Conservation (phyloP, 1,139 yeast species). For the Scheffersomyces quercinus region DNA sequence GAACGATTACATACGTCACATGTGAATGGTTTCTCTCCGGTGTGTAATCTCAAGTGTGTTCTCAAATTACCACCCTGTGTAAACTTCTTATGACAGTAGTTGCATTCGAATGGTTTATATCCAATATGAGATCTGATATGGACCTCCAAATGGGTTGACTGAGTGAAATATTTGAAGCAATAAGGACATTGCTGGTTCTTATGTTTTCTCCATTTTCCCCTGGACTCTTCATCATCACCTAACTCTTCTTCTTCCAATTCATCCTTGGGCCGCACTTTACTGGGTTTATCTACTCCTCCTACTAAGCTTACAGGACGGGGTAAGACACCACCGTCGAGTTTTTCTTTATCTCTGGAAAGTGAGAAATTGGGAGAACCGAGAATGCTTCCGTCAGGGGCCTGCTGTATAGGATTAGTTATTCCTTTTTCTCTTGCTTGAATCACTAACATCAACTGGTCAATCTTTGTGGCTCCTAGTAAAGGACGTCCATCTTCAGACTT, state of each 20-base stretch:
- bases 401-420: constrained; percentile 58
- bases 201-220: constrained; percentile 33
- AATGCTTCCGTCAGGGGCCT: constrained; percentile 63
- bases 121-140: constrained; percentile 80
- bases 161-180: constrained; percentile 70
- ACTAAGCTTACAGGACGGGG: constrained; percentile 71
- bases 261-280: constrained; percentile 24
- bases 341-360: constrained; percentile 16
- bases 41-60: constrained; percentile 84
- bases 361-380: constrained; percentile 28
- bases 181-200: constrained; percentile 69
- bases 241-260: constrained; percentile 19
- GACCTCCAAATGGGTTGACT: constrained; percentile 75
- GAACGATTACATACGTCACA: constrained; percentile 73
- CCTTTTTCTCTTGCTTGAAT: constrained; percentile 86
- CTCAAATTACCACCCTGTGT: constrained; percentile 92
- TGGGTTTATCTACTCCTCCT: constrained; percentile 80
- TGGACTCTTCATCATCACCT: constrained; percentile 18
- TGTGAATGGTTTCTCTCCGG: constrained; percentile 86
- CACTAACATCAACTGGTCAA: constrained; percentile 86
- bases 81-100: constrained; percentile 75
- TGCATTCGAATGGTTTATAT: constrained; percentile 76
- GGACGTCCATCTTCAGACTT: constrained; percentile 63
- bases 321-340: constrained; percentile 32
- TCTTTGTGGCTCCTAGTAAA: constrained; percentile 79